Evolutionary conservation across 768 basidiomycete species (phyloP).

Genomic region (Sarcodon sp.): DNA sequence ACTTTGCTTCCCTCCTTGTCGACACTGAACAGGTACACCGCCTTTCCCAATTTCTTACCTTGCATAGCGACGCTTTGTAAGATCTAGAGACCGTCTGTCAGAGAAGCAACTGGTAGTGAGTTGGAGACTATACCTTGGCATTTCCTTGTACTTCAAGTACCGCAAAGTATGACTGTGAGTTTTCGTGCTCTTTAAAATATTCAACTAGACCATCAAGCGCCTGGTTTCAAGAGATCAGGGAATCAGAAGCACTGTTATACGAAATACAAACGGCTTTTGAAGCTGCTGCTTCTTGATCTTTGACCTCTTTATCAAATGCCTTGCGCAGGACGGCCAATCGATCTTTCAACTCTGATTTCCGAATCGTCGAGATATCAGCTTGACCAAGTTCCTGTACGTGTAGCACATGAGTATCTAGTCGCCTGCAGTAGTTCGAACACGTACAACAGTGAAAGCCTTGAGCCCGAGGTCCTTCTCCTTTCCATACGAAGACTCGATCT

Average conservation of each 20-base stretch:
- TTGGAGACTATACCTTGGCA: constrained; percentile 47
- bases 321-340: constrained; percentile 61
- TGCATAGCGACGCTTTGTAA: constrained; percentile 64
- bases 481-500: constrained; percentile 44
- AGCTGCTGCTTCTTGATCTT: constrained; percentile 64
- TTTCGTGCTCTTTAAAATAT: constrained; percentile 69
- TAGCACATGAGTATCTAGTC: constrained; percentile 1
- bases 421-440: constrained; percentile 13
- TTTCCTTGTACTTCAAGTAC: constrained; percentile 72
- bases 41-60: constrained; percentile 73
- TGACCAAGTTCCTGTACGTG: constrained; percentile 71
- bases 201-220: constrained; percentile 55
- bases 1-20: constrained; percentile 63
- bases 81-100: constrained; percentile 28
- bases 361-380: constrained; percentile 77
- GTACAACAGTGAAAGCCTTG: constrained; percentile 67
- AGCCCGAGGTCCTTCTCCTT: constrained; percentile 82
- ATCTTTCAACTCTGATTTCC: constrained; percentile 72
- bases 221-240: constrained; percentile 21
- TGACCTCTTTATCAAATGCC: constrained; percentile 72
- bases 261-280: constrained; percentile 54
- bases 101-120: background rate
- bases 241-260: background rate
- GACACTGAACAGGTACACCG: constrained; percentile 79
- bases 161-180: constrained; percentile 58